These are phyloP conservation scores for Biscogniauxia mediterranea DNA, from an alignment of 2,329 filamentous ascomycete genomes.

Conservation along the genomic window DNA sequence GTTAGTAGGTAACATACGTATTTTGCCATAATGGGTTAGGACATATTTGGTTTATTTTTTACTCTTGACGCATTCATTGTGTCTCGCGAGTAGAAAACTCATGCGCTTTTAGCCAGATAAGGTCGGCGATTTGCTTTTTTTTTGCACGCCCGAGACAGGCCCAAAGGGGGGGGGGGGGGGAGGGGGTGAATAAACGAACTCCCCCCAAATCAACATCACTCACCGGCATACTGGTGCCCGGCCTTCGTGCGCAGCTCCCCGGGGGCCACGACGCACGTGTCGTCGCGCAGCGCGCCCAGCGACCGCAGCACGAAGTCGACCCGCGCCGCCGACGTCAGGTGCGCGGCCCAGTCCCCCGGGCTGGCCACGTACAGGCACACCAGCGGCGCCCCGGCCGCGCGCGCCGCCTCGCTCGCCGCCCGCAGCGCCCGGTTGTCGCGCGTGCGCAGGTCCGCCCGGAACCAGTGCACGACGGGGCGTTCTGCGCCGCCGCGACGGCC, in stretches of 20 bases:
- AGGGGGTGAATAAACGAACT: no score
- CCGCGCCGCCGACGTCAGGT: constrained; percentile 68
- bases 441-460: constrained; percentile 76
- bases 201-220: no score
- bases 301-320: constrained; percentile 79
- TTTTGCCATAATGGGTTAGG: no score
- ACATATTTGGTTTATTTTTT: no score
- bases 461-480: constrained; percentile 82
- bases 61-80: no score
- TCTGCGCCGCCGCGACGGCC: constrained; percentile 47
- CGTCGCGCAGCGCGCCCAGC: constrained; percentile 64
- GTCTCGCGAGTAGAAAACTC: no score
- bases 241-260: constrained; percentile 63
- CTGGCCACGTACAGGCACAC: constrained; percentile 77
- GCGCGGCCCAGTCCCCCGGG: constrained; percentile 81
- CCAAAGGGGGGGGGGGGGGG: no score
- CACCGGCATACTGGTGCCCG: constrained; percentile 69
- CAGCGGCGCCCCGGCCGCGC: constrained; percentile 66
- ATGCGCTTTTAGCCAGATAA: no score
- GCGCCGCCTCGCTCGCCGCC: constrained; percentile 65
- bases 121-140: no score
- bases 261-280: constrained; percentile 79
- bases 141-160: no score
- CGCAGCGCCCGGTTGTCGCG: constrained; percentile 71
- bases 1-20: no score